phyloP scores from a whole-genome alignment of 1,284 basidiomycete genomes.

The Heterobasidion irregulare region DNA sequence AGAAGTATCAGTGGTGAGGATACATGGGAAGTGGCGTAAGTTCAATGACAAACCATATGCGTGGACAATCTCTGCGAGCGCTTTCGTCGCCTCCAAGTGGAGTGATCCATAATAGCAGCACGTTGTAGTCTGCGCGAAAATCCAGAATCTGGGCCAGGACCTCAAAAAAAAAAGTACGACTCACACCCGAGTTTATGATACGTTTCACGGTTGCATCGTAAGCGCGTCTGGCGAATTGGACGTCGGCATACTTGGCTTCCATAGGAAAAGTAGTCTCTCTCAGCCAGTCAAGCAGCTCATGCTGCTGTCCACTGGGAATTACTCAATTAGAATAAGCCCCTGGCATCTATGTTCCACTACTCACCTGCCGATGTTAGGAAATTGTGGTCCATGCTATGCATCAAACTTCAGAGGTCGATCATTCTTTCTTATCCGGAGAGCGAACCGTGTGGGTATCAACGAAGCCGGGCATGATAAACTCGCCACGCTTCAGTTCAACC shows the following conservation, averaged over 20 bases:
- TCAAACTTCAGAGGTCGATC: not conserved
- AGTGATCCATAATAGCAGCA: slow-evolving; percentile 89
- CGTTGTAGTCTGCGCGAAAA: slow-evolving; percentile 71
- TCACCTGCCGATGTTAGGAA: slow-evolving; percentile 78
- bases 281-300: slow-evolving; percentile 91
- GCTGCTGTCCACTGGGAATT: slow-evolving; percentile 57
- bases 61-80: slow-evolving; percentile 73
- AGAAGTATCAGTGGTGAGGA: not conserved
- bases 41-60: slow-evolving; percentile 38
- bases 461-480: slow-evolving; percentile 85
- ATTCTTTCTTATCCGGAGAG: slow-evolving; percentile 3
- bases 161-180: slow-evolving; percentile 18
- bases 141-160: not conserved
- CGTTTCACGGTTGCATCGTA: slow-evolving; percentile 75
- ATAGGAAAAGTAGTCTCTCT: slow-evolving; percentile 83
- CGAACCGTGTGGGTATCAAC: slow-evolving; percentile 85
- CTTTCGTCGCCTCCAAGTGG: slow-evolving; percentile 76
- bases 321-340: not conserved
- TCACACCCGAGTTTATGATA: slow-evolving; percentile 70
- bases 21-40: not conserved
- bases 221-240: slow-evolving; percentile 59
- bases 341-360: slow-evolving; percentile 9
- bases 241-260: slow-evolving; percentile 76
- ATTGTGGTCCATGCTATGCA: slow-evolving; percentile 76
- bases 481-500: slow-evolving; percentile 48